These are phyloP conservation scores for Jaapia argillacea DNA, from an alignment of 768 basidiomycete genomes.

Conservation along the genomic window DNA sequence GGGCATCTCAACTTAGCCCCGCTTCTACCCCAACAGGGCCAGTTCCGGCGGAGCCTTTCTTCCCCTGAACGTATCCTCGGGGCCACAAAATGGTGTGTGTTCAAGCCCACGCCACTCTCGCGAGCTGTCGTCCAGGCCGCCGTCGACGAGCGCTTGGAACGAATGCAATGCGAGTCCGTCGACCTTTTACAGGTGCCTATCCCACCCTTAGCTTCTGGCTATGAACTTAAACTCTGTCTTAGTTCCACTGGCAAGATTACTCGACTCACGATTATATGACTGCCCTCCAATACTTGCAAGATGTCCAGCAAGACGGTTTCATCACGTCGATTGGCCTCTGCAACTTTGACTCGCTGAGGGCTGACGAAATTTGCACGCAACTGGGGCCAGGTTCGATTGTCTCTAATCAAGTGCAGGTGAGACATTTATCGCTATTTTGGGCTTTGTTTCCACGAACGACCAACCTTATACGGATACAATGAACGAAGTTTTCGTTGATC, in stretches of 20 bases:
- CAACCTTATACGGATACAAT: neutral
- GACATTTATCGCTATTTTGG: neutral
- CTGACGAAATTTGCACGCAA: slow-evolving; percentile 72
- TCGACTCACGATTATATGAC: slow-evolving; percentile 36
- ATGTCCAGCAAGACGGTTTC: slow-evolving; percentile 47
- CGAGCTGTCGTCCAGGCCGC: slow-evolving; percentile 49
- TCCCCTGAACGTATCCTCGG: slow-evolving; percentile 40
- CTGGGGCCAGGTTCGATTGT: slow-evolving; percentile 63
- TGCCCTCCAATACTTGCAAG: slow-evolving; percentile 40
- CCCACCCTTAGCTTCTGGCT: neutral
- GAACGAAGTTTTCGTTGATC: slow-evolving; percentile 63
- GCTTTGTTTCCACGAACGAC: neutral
- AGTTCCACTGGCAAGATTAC: slow-evolving; percentile 82
- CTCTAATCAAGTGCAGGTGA: slow-evolving; percentile 78
- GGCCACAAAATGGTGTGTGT: slow-evolving; percentile 85
- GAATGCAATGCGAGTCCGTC: slow-evolving; percentile 48
- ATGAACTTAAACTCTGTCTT: slow-evolving; percentile 1
- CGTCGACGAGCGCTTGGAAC: slow-evolving; percentile 58
- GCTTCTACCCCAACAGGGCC: slow-evolving; percentile 40
- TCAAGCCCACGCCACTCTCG: slow-evolving; percentile 41
- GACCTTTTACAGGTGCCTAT: slow-evolving; percentile 62
- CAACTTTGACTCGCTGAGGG: slow-evolving; percentile 70
- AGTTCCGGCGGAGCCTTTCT: slow-evolving; percentile 43
- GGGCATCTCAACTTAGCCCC: slow-evolving; percentile 1
- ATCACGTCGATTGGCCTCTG: slow-evolving; percentile 65